These are phyloP conservation scores for Picea sitchensis DNA, from an alignment of 75 land plant species.

Conservation along the genomic window DNA sequence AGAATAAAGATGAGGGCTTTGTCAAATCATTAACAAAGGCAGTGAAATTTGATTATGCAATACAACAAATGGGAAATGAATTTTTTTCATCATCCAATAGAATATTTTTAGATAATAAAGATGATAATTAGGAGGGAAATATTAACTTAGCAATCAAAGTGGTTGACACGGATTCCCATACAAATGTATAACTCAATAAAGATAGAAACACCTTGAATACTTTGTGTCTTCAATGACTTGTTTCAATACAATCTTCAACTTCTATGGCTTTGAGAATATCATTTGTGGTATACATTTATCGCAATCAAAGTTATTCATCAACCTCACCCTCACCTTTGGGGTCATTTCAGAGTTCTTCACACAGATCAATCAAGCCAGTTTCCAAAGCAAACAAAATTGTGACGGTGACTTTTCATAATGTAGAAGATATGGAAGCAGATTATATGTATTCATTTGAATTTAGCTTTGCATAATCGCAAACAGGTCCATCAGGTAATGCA, in stretches of 20 bases:
- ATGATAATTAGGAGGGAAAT: no score
- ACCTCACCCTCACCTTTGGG: constrained; percentile 17
- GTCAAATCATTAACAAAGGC: no score
- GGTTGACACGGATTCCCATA: no score
- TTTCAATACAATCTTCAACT: constrained; percentile 19
- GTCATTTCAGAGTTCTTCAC: constrained; percentile 12
- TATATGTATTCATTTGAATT: neutral
- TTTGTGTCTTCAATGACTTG: constrained; percentile 6
- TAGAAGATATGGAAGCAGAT: constrained; percentile 21
- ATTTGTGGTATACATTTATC: constrained; percentile 21
- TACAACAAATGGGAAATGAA: no score
- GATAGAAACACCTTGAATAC: neutral
- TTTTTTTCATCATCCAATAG: no score
- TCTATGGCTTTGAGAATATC: constrained; percentile 34
- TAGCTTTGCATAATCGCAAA: neutral
- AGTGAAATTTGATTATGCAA: no score
- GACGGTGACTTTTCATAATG: constrained; percentile 36
- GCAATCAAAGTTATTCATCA: constrained; percentile 33
- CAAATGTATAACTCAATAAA: neutral
- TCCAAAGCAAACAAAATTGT: constrained; percentile 19
- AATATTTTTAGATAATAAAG: no score
- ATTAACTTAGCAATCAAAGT: no score
- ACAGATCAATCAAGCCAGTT: neutral
- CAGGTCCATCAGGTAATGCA: neutral
- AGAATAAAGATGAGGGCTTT: no score